A percentile compares a stretch with the other conserved stretches of the same genome.
Evolutionary conservation across 805 yeast genomes (phyloP).

Genomic region (Metschnikowia corniflorae): DNA sequence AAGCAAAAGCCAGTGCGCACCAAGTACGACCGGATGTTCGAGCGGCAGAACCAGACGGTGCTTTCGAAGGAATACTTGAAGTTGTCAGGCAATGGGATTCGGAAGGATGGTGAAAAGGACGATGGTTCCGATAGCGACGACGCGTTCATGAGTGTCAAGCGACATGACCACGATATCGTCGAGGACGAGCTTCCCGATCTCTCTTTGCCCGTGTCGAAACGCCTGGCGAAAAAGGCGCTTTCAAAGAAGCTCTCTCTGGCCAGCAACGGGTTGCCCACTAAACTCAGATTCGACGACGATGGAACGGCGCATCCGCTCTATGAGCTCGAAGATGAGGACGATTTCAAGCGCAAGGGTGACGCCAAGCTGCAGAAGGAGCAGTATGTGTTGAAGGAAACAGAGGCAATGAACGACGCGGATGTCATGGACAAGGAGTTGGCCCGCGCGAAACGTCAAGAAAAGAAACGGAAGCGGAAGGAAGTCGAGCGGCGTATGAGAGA

Average conservation of each 20-base stretch:
- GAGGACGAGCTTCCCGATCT: slow-evolving; percentile 66
- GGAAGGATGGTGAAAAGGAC: slow-evolving; percentile 23
- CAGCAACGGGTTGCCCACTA: slow-evolving; percentile 65
- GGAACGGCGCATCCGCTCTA: slow-evolving; percentile 90
- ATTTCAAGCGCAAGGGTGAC: slow-evolving; percentile 70
- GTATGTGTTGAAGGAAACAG: slow-evolving; percentile 64
- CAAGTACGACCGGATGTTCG: slow-evolving; percentile 93
- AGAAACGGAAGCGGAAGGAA: slow-evolving; percentile 86
- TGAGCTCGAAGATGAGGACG: slow-evolving; percentile 87
- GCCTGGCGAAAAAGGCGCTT: slow-evolving; percentile 80
- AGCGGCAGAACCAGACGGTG: slow-evolving; percentile 88
- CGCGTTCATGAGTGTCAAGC: slow-evolving; percentile 78
- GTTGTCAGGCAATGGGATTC: slow-evolving; percentile 48
- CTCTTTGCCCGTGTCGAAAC: slow-evolving; percentile 67
- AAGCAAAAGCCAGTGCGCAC: slow-evolving; percentile 56
- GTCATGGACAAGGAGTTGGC: slow-evolving; percentile 73
- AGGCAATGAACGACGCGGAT: slow-evolving; percentile 70
- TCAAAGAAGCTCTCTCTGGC: slow-evolving; percentile 74
- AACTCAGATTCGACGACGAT: slow-evolving; percentile 87
- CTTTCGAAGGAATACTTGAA: slow-evolving; percentile 83
- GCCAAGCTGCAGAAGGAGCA: slow-evolving; percentile 64
- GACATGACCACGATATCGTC: slow-evolving; percentile 66
- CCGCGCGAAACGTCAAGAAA: slow-evolving; percentile 74
- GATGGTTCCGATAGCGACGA: slow-evolving; percentile 49
- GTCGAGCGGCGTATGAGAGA: slow-evolving; percentile 54